These are phyloP conservation scores for Ambrosiella beaveri DNA, from an alignment of 2,329 filamentous ascomycete species.

Conservation along the genomic window DNA sequence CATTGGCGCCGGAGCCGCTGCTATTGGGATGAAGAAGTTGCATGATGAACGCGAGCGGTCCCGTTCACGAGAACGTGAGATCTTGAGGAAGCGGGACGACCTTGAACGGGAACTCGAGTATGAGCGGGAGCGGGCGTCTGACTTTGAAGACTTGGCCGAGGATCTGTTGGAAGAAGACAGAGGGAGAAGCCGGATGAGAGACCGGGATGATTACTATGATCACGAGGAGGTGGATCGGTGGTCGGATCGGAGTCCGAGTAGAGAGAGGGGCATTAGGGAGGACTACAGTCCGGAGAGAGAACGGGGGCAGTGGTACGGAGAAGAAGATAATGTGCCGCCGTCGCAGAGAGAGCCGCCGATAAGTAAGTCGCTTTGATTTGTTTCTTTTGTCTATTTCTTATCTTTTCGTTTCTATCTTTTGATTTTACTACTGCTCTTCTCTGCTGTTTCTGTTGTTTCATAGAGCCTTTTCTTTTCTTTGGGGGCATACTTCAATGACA, in stretches of 20 bases:
- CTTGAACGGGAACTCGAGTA: slow-evolving; percentile 5
- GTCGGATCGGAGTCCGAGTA: slow-evolving; percentile 5
- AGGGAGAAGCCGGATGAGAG: neutral
- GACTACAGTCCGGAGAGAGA: neutral
- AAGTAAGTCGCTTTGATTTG: slow-evolving; percentile 7
- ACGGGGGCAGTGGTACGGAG: slow-evolving; percentile 17
- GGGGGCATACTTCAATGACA: too few species aligned
- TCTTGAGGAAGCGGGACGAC: slow-evolving; percentile 4
- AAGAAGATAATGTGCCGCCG: slow-evolving; percentile 4
- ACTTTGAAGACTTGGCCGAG: neutral
- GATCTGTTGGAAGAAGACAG: neutral
- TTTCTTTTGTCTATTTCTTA: neutral
- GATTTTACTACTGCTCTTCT: too few species aligned
- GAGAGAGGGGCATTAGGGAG: neutral
- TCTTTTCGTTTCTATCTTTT: neutral
- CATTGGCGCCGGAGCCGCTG: slow-evolving; percentile 40
- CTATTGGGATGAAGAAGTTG: slow-evolving; percentile 45
- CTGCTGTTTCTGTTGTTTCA: too few species aligned
- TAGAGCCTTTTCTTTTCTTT: too few species aligned
- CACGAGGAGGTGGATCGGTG: neutral
- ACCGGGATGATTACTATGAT: neutral
- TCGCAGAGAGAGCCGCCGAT: slow-evolving; percentile 1
- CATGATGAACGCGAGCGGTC: slow-evolving; percentile 22
- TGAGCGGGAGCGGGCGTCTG: neutral
- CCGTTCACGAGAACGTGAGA: slow-evolving; percentile 1